These are phyloP conservation scores for Lecanicillium sp. DNA, from an alignment of 2,329 filamentous ascomycete genomes.

Conservation along the genomic window DNA sequence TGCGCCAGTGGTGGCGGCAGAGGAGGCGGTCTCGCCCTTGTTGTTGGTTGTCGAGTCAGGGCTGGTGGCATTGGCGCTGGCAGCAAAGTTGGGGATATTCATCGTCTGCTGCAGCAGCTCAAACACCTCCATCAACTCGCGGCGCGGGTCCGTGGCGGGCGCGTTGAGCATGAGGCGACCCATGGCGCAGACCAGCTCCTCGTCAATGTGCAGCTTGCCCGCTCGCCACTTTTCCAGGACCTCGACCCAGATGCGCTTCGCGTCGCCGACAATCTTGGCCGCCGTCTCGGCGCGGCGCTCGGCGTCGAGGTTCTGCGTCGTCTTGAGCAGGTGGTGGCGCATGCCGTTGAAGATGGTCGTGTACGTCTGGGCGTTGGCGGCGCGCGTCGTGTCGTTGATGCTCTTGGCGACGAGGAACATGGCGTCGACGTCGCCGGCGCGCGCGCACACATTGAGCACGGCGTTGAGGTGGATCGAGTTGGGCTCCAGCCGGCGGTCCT, in stretches of 20 bases:
- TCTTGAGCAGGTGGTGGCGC: conserved; percentile 27
- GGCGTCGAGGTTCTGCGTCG: conserved; percentile 16
- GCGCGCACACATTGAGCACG: conserved; percentile 72
- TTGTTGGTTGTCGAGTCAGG: background rate
- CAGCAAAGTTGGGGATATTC: conserved; percentile 53
- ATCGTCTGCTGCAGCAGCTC: conserved; percentile 76
- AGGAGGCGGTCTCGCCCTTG: background rate
- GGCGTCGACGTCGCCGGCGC: conserved; percentile 67
- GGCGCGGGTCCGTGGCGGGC: conserved; percentile 34
- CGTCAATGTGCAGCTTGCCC: conserved; percentile 66
- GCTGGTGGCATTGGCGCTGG: background rate
- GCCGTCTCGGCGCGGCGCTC: conserved; percentile 26
- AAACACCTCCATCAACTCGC: conserved; percentile 65
- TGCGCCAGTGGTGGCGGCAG: background rate
- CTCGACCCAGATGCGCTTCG: conserved; percentile 72
- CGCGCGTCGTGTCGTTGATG: conserved; percentile 54
- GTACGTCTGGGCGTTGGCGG: conserved; percentile 66
- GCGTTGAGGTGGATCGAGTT: conserved; percentile 83
- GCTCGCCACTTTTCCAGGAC: conserved; percentile 67
- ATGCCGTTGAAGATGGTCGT: conserved; percentile 77
- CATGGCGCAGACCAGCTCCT: conserved; percentile 74
- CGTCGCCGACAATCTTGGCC: conserved; percentile 52
- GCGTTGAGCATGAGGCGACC: conserved; percentile 66
- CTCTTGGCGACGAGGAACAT: conserved; percentile 71
- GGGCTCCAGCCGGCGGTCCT: conserved; percentile 56